These are phyloP conservation scores for Tetrastigma voinierianum DNA, from an alignment of 164 flowering plant genomes.

Conservation along the genomic window DNA sequence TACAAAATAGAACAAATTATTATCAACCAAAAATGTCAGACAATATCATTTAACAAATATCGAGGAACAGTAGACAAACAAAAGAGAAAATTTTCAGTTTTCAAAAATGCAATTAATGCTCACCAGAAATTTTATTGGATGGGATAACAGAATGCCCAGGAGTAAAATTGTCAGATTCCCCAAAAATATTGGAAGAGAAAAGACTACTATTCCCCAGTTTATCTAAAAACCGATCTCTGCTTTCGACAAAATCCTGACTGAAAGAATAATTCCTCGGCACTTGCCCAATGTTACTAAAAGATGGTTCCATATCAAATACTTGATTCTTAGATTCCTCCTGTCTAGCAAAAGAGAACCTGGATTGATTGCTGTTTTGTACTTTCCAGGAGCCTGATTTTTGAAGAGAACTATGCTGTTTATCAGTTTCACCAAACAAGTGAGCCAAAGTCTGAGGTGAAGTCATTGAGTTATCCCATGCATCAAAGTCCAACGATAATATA, in stretches of 20 bases:
- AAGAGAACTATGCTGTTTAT: conserved; percentile 30
- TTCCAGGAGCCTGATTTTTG: conserved; percentile 38
- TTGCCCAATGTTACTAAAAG: conserved; percentile 26
- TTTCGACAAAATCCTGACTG: conserved; percentile 26
- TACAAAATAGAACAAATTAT: too few relatives aligned
- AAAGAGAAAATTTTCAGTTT: too few relatives aligned
- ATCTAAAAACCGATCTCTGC: conserved; percentile 25
- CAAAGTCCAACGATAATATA: conserved; percentile 61
- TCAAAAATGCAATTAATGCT: conserved; percentile 11
- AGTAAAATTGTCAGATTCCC: conserved; percentile 26
- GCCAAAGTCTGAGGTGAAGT: conserved; percentile 53
- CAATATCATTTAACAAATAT: too few relatives aligned
- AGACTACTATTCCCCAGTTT: conserved; percentile 30
- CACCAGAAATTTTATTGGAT: conserved; percentile 46
- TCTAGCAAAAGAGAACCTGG: conserved; percentile 76
- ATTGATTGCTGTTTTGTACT: conserved; percentile 49
- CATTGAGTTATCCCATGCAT: conserved; percentile 57
- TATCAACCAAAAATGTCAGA: too few relatives aligned
- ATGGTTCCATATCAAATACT: conserved; percentile 24
- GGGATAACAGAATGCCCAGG: conserved; percentile 25
- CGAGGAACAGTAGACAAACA: too few relatives aligned
- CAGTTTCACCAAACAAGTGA: conserved; percentile 41
- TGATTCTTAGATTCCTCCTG: conserved; percentile 45
- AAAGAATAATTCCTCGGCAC: conserved; percentile 19
- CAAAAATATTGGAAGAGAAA: conserved; percentile 24